These are phyloP conservation scores for Elongisporangium senticosum DNA, from an alignment of 352 stramenopile species.

Conservation along the genomic window DNA sequence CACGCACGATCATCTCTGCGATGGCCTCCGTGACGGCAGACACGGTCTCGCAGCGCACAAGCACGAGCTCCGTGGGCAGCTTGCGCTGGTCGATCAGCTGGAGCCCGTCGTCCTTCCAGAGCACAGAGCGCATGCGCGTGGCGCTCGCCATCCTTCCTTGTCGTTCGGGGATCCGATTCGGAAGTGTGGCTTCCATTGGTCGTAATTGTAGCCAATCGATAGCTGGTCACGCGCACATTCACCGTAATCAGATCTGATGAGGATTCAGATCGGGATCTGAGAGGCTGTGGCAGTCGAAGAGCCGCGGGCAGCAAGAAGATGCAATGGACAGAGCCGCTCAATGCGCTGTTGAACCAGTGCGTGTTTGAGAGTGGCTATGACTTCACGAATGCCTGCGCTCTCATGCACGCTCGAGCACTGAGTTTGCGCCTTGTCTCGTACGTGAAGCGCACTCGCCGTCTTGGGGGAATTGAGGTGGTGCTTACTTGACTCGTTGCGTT, in stretches of 20 bases:
- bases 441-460: background rate
- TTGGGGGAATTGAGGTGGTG: slow-evolving; percentile 4
- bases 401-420: slow-evolving; percentile 32
- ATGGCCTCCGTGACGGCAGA: slow-evolving; percentile 54
- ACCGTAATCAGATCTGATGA: slow-evolving; percentile 3
- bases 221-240: slow-evolving; percentile 1
- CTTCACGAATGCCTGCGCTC: slow-evolving; percentile 33
- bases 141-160: slow-evolving; percentile 17
- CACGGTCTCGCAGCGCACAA: slow-evolving; percentile 65
- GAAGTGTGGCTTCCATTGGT: background rate
- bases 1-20: slow-evolving; percentile 68
- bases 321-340: slow-evolving; percentile 60
- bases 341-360: slow-evolving; percentile 67
- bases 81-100: slow-evolving; percentile 80
- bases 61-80: slow-evolving; percentile 53
- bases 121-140: slow-evolving; percentile 58
- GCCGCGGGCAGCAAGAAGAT: slow-evolving; percentile 16
- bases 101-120: slow-evolving; percentile 53
- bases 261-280: background rate
- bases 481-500: slow-evolving; percentile 3
- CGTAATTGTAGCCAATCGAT: background rate
- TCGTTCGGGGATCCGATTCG: slow-evolving; percentile 4
- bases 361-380: slow-evolving; percentile 74
- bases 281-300: slow-evolving; percentile 3
- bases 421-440: slow-evolving; percentile 32